Base-by-base conservation (phyloP, 208 protist genomes). In the Acanthamoeba royreba region DNA sequence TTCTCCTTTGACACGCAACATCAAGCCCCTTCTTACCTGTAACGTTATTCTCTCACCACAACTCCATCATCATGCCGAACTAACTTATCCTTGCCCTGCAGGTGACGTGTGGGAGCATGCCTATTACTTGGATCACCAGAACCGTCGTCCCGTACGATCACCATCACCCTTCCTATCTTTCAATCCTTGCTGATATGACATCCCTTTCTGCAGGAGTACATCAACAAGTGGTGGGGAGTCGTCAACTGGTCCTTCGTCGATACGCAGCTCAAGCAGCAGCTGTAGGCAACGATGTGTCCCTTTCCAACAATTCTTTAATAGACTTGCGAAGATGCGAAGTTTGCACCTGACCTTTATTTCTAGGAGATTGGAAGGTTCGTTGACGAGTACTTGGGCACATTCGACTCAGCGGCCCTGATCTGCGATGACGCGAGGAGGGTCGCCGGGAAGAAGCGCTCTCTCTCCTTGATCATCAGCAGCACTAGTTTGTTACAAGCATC, bases 51-150 rank as follows among this genome's bases (percentile, higher is more conserved):
- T n/a, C n/a, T n/a, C n/a, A n/a, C n/a, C n/a, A n/a, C n/a, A n/a
- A n/a, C n/a, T n/a, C n/a, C n/a, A n/a, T n/a, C n/a, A n/a, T n/a
- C n/a, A n/a, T n/a, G n/a, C n/a, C n/a, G n/a, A n/a, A n/a, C n/a
- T n/a, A n/a, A n/a, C n/a, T n/a, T n/a, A n/a, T n/a, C n/a, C n/a
- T n/a, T n/a, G n/a, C n/a, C n/a, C n/a, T n/a, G n/a, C n/a, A n/a
- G n/a, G n/a, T n/a, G 92, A 94, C 63, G 77, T 94, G 31, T 94
- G 92, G 92, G 92, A 95, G 93, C 93, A 95, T 89, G 93, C 93
- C 55, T 95, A 95, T 69, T 95, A 95, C 89, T n/a, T 95, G 38
- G 93, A 95, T 89, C 74, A 95, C 92, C 93, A 94, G 89, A 93
- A 95, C 92, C 74, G 92, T 42, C 93, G 93, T 49, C 89, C 93